Percentiles rank a stretch among this genome's conserved stretches.
phyloP scores from a whole-genome alignment of 1,284 basidiomycete species.

The Trichosporon inkin region DNA sequence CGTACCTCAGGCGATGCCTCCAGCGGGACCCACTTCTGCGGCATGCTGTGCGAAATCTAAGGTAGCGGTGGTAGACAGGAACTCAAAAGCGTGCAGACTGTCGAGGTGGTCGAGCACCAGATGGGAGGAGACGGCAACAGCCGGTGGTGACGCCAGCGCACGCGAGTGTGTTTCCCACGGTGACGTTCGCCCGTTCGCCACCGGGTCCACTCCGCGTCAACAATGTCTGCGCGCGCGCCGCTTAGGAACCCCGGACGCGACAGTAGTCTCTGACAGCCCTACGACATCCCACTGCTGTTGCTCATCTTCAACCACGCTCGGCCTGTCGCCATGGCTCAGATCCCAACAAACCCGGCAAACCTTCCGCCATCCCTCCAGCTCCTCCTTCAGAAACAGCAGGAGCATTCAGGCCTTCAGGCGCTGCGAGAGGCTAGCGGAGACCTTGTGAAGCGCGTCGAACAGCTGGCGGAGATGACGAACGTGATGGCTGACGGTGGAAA shows the following conservation, averaged over 20 bases:
- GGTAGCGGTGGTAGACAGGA: too few relatives aligned
- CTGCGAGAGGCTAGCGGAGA: conserved; percentile 40
- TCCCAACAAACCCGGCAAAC: conserved; percentile 8
- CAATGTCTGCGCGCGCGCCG: conserved; percentile 2
- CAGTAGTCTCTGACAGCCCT: not conserved
- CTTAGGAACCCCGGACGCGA: too few relatives aligned
- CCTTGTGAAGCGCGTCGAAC: conserved; percentile 41
- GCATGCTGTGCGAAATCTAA: conserved; percentile 10
- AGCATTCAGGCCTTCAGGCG: conserved; percentile 47
- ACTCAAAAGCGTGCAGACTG: too few relatives aligned
- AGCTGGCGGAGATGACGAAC: conserved; percentile 45
- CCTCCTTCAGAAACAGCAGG: conserved; percentile 49
- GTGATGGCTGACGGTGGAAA: conserved; percentile 52
- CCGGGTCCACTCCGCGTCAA: conserved; percentile 12
- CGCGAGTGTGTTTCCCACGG: conserved; percentile 17
- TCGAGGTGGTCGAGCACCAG: too few relatives aligned
- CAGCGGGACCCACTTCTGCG: conserved; percentile 64
- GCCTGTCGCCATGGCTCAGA: not conserved
- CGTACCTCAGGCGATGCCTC: conserved; percentile 70
- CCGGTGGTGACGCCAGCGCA: conserved; percentile 1
- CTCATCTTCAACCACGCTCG: not conserved
- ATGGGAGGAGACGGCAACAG: not conserved
- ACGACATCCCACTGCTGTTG: not conserved
- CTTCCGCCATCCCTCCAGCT: conserved; percentile 40
- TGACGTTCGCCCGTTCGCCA: not conserved